Percentiles rank a stretch among this genome's conserved stretches.
phyloP scores from a whole-genome alignment of 2,329 filamentous ascomycete genomes.

The Xylaria sp. region DNA sequence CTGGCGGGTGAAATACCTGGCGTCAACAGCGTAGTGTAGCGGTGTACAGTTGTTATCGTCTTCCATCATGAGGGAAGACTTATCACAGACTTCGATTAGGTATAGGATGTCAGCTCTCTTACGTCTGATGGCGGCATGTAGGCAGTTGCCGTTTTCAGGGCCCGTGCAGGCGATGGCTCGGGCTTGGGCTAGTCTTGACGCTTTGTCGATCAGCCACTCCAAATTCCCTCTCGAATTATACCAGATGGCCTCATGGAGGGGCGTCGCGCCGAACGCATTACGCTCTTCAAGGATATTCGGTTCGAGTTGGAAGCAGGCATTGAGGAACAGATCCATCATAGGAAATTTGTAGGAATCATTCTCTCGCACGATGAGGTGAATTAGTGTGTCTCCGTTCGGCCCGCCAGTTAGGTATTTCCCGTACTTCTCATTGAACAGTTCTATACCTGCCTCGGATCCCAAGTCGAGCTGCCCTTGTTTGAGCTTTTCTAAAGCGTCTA shows the following conservation, averaged over 20 bases:
- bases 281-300: background rate
- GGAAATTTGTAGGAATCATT: background rate
- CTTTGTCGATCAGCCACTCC: background rate
- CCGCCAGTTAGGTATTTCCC: background rate
- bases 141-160: background rate
- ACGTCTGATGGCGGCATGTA: background rate
- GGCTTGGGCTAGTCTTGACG: background rate
- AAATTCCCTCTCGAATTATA: background rate
- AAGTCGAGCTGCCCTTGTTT: background rate
- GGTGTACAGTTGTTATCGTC: background rate
- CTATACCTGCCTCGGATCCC: background rate
- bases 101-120: background rate
- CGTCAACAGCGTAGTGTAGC: background rate
- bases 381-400: background rate
- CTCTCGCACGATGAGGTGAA: background rate
- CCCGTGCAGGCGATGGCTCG: background rate
- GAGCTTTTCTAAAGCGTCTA: background rate
- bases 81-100: background rate
- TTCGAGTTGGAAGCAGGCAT: background rate
- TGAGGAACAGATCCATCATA: background rate
- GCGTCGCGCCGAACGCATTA: background rate
- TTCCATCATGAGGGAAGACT: background rate
- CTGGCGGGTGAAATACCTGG: background rate
- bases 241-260: background rate
- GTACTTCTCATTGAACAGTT: background rate